A percentile compares a stretch with the other conserved stretches of the same genome.
Conservation (phyloP, 768 basidiomycete species). For the Neoboletus subvelutipes region DNA sequence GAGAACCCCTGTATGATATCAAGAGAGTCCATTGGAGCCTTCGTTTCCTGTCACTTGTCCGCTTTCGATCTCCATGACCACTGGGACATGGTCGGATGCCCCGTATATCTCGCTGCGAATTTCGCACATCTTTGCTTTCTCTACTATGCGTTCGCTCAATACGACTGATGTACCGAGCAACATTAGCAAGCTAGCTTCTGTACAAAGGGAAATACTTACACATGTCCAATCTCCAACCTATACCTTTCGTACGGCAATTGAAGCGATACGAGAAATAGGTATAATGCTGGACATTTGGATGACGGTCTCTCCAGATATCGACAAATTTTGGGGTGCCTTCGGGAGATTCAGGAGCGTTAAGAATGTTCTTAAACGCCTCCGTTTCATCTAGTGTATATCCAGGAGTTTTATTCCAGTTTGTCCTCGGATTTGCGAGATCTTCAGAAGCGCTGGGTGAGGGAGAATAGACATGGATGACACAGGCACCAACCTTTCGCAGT, state of each 20-base stretch:
- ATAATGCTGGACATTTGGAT: constrained; percentile 71
- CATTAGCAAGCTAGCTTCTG: constrained; percentile 1
- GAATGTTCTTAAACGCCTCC: constrained; percentile 65
- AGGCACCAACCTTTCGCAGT: constrained; percentile 56
- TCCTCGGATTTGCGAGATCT: constrained; percentile 69
- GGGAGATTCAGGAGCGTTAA: constrained; percentile 47
- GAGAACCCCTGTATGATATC: constrained; percentile 16
- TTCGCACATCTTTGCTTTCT: constrained; percentile 76
- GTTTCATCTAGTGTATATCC: constrained; percentile 86
- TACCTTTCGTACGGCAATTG: constrained; percentile 73
- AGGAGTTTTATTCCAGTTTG: constrained; percentile 86
- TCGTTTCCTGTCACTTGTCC: constrained; percentile 29
- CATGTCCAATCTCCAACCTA: constrained; percentile 88
- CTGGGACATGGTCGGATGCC: constrained; percentile 82
- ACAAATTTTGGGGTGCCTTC: constrained; percentile 51
- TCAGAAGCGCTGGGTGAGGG: not conserved
- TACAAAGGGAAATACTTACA: constrained; percentile 47
- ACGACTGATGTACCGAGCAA: constrained; percentile 50
- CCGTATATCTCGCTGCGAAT: constrained; percentile 85
- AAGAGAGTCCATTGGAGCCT: not conserved
- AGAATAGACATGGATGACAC: not conserved
- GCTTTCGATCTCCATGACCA: constrained; percentile 72
- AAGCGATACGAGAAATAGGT: constrained; percentile 86
- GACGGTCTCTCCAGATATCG: constrained; percentile 75
- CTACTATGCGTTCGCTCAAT: constrained; percentile 64